Conservation (phyloP, 805 yeast species). For the Candida methanosorbosa region DNA sequence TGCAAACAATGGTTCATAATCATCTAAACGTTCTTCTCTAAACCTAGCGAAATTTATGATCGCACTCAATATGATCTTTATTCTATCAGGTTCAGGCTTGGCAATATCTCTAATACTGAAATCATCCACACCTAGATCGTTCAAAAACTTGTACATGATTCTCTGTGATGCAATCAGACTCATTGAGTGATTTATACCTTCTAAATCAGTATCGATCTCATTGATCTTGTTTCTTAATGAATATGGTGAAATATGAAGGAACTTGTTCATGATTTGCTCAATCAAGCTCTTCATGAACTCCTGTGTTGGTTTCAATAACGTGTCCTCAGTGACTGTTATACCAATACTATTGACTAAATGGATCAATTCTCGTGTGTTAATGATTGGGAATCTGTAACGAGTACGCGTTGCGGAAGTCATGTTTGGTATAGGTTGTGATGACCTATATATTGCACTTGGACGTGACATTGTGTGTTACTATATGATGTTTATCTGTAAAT, state of each 20-base stretch:
- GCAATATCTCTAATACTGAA: slow-evolving; percentile 66
- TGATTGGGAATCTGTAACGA: slow-evolving; percentile 24
- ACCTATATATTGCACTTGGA: slow-evolving; percentile 25
- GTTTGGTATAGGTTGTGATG: slow-evolving; percentile 13
- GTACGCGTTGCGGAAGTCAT: slow-evolving; percentile 9
- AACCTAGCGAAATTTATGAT: slow-evolving; percentile 80
- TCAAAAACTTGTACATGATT: slow-evolving; percentile 52
- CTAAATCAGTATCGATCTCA: slow-evolving; percentile 10
- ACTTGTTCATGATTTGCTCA: slow-evolving; percentile 26
- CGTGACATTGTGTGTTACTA: slow-evolving; percentile 21
- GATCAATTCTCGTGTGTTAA: slow-evolving; percentile 20
- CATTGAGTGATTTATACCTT: slow-evolving; percentile 27
- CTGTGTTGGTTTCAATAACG: slow-evolving; percentile 21
- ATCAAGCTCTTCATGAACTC: slow-evolving; percentile 23
- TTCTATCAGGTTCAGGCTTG: slow-evolving; percentile 66
- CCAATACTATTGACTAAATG: slow-evolving; percentile 19
- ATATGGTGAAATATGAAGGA: slow-evolving; percentile 23
- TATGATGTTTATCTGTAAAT: background rate
- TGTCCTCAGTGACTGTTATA: slow-evolving; percentile 20
- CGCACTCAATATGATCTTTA: slow-evolving; percentile 64
- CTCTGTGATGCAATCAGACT: slow-evolving; percentile 48
- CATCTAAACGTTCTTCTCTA: slow-evolving; percentile 66
- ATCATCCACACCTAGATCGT: slow-evolving; percentile 70
- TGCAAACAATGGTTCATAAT: slow-evolving; percentile 54
- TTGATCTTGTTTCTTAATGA: slow-evolving; percentile 18